phyloP scores from a whole-genome alignment of 2,329 filamentous ascomycete species.

The Curvularia sp. region DNA sequence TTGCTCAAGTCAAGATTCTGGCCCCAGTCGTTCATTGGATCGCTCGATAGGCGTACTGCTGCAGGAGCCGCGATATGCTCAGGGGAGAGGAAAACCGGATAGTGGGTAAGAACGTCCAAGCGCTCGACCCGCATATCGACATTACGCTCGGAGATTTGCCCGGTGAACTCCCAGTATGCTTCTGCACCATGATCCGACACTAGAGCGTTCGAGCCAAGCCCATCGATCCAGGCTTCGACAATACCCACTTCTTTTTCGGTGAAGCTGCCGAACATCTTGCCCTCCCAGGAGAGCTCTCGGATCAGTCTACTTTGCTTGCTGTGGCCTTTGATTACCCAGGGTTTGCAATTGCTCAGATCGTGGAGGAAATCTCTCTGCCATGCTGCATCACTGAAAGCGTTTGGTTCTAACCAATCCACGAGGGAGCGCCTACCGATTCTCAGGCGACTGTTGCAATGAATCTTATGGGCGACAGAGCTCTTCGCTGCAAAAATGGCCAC shows the following conservation, averaged over 20 bases:
- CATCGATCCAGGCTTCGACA: conserved; percentile 53
- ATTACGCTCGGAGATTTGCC: conserved; percentile 4
- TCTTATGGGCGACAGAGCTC: conserved; percentile 48
- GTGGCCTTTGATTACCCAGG: conserved; percentile 55
- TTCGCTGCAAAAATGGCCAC: conserved; percentile 51
- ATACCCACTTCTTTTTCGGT: conserved; percentile 53
- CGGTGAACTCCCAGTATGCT: conserved; percentile 33
- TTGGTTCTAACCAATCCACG: conserved; percentile 54
- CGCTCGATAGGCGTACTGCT: background rate
- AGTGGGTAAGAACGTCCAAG: conserved; percentile 16
- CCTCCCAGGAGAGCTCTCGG: conserved; percentile 56
- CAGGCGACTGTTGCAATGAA: conserved; percentile 52
- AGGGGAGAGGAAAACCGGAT: conserved; percentile 18
- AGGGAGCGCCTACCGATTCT: conserved; percentile 52
- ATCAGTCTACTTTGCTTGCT: conserved; percentile 54
- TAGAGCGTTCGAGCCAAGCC: conserved; percentile 27
- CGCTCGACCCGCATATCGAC: conserved; percentile 2
- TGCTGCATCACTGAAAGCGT: conserved; percentile 34
- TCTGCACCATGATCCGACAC: conserved; percentile 14
- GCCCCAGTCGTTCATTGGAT: background rate
- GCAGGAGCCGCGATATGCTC: background rate
- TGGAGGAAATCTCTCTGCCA: conserved; percentile 51
- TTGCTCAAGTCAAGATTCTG: background rate
- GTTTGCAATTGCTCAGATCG: conserved; percentile 45
- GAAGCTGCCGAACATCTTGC: conserved; percentile 61